phyloP scores from a whole-genome alignment of 371 early-diverging fungal genomes.

The Nematocida sp. region DNA sequence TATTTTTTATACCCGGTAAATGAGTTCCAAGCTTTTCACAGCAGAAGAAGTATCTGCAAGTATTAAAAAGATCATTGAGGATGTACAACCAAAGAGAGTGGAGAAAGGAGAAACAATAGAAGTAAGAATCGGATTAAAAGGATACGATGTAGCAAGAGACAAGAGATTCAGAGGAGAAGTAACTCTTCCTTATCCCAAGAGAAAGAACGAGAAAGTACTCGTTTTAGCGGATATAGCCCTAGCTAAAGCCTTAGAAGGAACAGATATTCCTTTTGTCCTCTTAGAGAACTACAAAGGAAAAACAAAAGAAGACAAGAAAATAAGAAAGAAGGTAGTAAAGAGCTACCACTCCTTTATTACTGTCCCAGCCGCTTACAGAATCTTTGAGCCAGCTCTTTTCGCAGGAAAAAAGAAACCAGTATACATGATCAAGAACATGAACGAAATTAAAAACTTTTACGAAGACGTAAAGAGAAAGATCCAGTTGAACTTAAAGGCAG shows the following conservation, averaged over 20 bases:
- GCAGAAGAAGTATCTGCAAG: conserved; percentile 47
- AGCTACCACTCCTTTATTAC: conserved; percentile 89
- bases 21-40: conserved; percentile 49
- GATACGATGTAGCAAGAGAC: conserved; percentile 97
- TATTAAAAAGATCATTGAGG: conserved; percentile 45
- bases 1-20: conserved; percentile 35
- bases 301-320: conserved; percentile 96
- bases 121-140: conserved; percentile 92
- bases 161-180: conserved; percentile 95
- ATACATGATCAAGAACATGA: conserved; percentile 88
- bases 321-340: conserved; percentile 89
- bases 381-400: conserved; percentile 89
- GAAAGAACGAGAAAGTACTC: conserved; percentile 83
- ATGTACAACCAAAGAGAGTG: conserved; percentile 38
- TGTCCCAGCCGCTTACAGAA: conserved; percentile 91
- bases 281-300: conserved; percentile 90
- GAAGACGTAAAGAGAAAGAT: conserved; percentile 88
- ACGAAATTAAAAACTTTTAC: conserved; percentile 80
- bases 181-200: conserved; percentile 80
- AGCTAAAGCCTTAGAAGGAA: conserved; percentile 76
- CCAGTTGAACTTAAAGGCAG: conserved; percentile 98
- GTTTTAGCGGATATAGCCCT: conserved; percentile 90
- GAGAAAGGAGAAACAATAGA: conserved; percentile 77
- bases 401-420: conserved; percentile 87
- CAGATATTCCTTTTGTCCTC: conserved; percentile 77